phyloP scores from a whole-genome alignment of 345 rosid species.

The Melaleuca quinquenervia region DNA sequence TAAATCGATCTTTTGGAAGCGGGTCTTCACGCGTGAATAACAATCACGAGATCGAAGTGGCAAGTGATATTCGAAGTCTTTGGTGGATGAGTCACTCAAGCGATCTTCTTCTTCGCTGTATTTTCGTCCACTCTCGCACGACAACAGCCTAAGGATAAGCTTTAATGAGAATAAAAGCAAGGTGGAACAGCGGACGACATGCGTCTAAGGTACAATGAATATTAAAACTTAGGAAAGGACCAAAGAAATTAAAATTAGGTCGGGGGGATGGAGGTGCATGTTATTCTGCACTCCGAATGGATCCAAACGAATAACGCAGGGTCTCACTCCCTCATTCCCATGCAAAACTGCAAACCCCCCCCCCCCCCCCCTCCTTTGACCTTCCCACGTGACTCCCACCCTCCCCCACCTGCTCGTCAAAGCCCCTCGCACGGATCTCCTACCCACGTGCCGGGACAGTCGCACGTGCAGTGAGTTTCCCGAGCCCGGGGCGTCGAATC shows the following conservation, averaged over 20 bases:
- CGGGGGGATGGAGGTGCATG: neutral
- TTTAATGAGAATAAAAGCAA: neutral
- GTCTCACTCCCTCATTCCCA: neutral
- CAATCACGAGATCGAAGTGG: too few species aligned
- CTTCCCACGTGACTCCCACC: neutral
- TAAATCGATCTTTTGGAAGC: neutral
- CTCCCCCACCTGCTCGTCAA: neutral
- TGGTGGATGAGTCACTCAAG: neutral
- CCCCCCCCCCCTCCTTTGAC: neutral
- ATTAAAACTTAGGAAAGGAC: neutral
- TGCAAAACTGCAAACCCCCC: neutral
- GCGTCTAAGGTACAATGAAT: neutral
- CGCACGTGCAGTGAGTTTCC: neutral
- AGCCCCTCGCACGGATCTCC: neutral
- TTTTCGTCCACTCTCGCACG: neutral
- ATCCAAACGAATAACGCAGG: neutral
- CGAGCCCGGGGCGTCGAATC: neutral
- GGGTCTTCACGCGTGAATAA: neutral
- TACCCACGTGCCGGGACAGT: neutral
- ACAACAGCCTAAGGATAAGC: neutral
- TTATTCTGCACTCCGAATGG: neutral
- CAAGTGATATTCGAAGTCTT: neutral
- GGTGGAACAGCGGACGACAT: neutral
- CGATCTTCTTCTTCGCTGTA: too few species aligned
- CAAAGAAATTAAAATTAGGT: neutral